phyloP scores from a whole-genome alignment of 2,329 filamentous ascomycete species.

The Juglanconis oblonga region DNA sequence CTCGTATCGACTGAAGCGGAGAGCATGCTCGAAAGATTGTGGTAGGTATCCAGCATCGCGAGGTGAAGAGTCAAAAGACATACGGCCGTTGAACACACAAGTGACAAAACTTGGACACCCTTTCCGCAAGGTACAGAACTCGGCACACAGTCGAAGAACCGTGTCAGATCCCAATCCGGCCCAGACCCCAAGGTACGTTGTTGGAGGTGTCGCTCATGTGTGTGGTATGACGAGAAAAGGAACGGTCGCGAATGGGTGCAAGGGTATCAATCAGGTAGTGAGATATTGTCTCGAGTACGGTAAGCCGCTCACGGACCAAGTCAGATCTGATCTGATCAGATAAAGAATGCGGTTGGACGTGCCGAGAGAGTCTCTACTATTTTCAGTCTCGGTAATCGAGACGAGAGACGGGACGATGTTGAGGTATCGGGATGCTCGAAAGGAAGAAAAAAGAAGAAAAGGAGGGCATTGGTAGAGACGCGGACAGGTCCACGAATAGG shows the following conservation, averaged over 20 bases:
- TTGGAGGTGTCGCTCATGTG: constrained; percentile 2
- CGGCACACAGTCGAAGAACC: neutral
- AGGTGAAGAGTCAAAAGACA: neutral
- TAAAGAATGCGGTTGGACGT: neutral
- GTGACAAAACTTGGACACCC: neutral
- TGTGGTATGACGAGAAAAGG: constrained; percentile 8
- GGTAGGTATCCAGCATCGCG: neutral
- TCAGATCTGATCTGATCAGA: neutral
- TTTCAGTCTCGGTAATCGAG: neutral
- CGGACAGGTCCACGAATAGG: too few species aligned
- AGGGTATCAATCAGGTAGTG: neutral
- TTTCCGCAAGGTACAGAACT: neutral
- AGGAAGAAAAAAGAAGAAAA: too few species aligned
- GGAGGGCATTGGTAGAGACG: too few species aligned
- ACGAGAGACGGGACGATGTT: neutral
- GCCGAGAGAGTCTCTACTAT: neutral
- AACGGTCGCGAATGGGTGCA: constrained; percentile 2
- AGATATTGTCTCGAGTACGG: neutral
- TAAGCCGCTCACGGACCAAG: neutral
- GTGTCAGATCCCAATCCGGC: neutral
- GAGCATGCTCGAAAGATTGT: neutral
- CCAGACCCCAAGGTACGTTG: neutral
- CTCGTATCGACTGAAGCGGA: neutral
- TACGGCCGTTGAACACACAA: constrained; percentile 2
- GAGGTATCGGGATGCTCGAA: neutral